A percentile compares a stretch with the other conserved stretches of the same genome.
phyloP scores from a whole-genome alignment of 495 filamentous ascomycete genomes.

The Penicillium salamii region DNA sequence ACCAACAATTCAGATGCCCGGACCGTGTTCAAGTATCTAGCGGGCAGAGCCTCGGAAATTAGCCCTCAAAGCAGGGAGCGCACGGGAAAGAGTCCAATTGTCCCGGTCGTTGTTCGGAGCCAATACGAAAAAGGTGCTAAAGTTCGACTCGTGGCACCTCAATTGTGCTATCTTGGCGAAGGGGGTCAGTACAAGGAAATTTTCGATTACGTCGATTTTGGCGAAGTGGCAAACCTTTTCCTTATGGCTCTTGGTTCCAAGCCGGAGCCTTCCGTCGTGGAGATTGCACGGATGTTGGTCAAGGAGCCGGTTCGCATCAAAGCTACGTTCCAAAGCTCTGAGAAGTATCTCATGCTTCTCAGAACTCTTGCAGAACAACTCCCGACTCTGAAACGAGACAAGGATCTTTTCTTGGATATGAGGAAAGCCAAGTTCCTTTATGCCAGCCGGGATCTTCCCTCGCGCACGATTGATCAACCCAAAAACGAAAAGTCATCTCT shows the following conservation, averaged over 20 bases:
- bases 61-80: conserved; percentile 54
- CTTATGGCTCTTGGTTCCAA: conserved; percentile 84
- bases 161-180: conserved; percentile 73
- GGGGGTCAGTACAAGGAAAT: conserved; percentile 78
- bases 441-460: conserved; percentile 70
- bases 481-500: conserved; percentile 19
- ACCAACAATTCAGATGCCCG: conserved; percentile 59
- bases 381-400: conserved; percentile 69
- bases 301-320: conserved; percentile 76
- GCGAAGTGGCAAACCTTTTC: conserved; percentile 81
- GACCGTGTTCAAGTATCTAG: conserved; percentile 75
- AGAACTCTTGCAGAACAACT: conserved; percentile 71
- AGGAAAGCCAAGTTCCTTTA: conserved; percentile 72
- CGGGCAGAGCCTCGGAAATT: conserved; percentile 71
- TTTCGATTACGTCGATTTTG: conserved; percentile 96
- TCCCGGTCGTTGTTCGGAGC: conserved; percentile 58
- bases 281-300: conserved; percentile 76
- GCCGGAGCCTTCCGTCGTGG: conserved; percentile 78
- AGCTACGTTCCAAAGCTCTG: conserved; percentile 69
- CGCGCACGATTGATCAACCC: conserved; percentile 21
- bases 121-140: conserved; percentile 29
- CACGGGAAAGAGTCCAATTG: conserved; percentile 61
- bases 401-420: conserved; percentile 71
- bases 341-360: conserved; percentile 82
- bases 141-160: conserved; percentile 57